A percentile compares a stretch with the other conserved stretches of the same genome.
Conservation (phyloP, 2,329 filamentous ascomycete genomes). For the Pezicula rhizophila region DNA sequence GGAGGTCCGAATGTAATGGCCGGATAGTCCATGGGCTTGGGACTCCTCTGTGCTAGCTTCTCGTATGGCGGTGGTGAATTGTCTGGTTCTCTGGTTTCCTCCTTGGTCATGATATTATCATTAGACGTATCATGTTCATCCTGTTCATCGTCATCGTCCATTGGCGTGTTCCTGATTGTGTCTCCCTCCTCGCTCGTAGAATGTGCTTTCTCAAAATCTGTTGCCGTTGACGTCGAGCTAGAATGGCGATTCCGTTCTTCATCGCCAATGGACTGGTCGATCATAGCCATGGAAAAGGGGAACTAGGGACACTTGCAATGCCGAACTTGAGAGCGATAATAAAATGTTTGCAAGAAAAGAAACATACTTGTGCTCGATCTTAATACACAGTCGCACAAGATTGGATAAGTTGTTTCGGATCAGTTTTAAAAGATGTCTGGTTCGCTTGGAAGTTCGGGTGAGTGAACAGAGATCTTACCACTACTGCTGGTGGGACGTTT, state of each 20-base stretch:
- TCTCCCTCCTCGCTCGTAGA: too few relatives aligned
- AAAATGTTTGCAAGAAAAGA: neutral
- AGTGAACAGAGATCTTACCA: too few relatives aligned
- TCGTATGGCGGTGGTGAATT: slow-evolving; percentile 8
- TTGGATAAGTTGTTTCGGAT: neutral
- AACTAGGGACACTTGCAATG: neutral
- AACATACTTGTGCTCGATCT: neutral
- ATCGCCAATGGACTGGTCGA: neutral
- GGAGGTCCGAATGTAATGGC: slow-evolving; percentile 17
- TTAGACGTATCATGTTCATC: neutral
- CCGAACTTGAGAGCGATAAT: neutral
- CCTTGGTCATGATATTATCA: neutral
- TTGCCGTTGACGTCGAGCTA: too few relatives aligned
- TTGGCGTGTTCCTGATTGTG: too few relatives aligned
- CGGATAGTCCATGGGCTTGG: slow-evolving; percentile 15
- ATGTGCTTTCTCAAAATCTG: too few relatives aligned
- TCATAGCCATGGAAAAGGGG: neutral
- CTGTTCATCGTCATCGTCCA: neutral
- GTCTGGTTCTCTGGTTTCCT: neutral
- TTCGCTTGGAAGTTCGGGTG: neutral
- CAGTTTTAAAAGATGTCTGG: neutral
- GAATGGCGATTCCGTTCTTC: too few relatives aligned
- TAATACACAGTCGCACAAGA: neutral
- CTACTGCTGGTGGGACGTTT: too few relatives aligned
- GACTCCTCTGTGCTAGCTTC: slow-evolving; percentile 18